phyloP scores from a whole-genome alignment of 768 basidiomycete species.

The Mycena latifolia region DNA sequence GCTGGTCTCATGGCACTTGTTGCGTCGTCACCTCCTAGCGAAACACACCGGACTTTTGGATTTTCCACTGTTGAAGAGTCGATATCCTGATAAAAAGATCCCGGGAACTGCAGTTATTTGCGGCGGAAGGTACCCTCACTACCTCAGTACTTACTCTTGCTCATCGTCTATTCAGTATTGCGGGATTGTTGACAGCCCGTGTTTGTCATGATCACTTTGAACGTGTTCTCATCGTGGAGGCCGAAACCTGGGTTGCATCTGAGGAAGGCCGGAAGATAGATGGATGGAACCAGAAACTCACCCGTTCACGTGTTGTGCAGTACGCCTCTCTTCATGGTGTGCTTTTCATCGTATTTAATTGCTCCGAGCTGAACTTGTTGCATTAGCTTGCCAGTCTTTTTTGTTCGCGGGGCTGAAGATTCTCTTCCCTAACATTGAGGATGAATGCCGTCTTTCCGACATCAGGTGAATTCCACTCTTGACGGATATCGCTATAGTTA shows the following conservation, averaged over 20 bases:
- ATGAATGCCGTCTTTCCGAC: not conserved
- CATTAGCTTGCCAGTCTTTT: not conserved
- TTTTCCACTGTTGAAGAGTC: not conserved
- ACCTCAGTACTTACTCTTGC: not conserved
- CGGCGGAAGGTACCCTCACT: slow-evolving; percentile 17
- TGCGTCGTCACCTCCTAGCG: slow-evolving; percentile 17
- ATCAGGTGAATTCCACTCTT: not conserved
- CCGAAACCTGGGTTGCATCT: slow-evolving; percentile 42
- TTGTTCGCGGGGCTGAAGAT: not conserved
- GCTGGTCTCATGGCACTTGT: not conserved
- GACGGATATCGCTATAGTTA: not conserved
- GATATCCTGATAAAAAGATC: not conserved
- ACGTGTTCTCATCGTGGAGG: slow-evolving; percentile 45
- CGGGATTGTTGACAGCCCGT: slow-evolving; percentile 45
- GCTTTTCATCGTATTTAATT: not conserved
- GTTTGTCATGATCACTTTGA: slow-evolving; percentile 48
- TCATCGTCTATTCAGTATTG: slow-evolving; percentile 37
- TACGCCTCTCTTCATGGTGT: slow-evolving; percentile 40
- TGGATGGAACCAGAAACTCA: slow-evolving; percentile 31
- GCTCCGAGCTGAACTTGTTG: not conserved
- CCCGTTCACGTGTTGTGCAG: slow-evolving; percentile 41
- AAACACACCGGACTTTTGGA: not conserved
- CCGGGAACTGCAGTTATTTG: slow-evolving; percentile 5
- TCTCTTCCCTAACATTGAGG: not conserved
- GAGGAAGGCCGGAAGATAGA: slow-evolving; percentile 35